A percentile compares a stretch with the other conserved stretches of the same genome.
Evolutionary conservation across 2,329 filamentous ascomycete species (phyloP).

Genomic region (Sporothrix schenckii): DNA sequence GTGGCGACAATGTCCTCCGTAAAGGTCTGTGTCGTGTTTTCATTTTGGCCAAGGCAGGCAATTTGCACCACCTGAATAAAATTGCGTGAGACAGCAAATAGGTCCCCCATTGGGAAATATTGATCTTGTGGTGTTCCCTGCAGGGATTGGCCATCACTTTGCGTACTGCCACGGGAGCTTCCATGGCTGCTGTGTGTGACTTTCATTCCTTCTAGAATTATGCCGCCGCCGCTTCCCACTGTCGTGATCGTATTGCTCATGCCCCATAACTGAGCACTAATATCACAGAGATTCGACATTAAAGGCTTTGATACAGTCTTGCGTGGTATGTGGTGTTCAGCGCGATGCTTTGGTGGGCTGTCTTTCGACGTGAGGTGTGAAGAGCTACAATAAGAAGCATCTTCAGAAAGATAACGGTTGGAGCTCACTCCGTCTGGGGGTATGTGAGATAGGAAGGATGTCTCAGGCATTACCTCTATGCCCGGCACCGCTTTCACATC

Average conservation of each 20-base stretch:
- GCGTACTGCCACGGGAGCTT: neutral
- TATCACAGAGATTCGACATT: conserved; percentile 42
- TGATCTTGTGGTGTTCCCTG: conserved; percentile 29
- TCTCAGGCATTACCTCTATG: neutral
- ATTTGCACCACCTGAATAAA: conserved; percentile 45
- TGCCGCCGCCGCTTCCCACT: neutral
- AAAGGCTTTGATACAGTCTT: conserved; percentile 23
- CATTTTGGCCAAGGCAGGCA: neutral
- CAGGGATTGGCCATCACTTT: neutral
- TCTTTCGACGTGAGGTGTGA: neutral
- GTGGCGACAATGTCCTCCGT: neutral
- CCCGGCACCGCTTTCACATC: neutral
- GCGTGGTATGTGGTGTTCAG: neutral
- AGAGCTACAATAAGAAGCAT: neutral
- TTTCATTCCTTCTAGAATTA: neutral
- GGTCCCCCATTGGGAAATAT: conserved; percentile 48
- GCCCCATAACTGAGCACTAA: conserved; percentile 46
- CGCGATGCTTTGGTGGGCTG: neutral
- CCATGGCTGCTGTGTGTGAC: neutral
- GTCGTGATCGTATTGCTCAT: conserved; percentile 39
- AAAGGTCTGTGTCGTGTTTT: neutral
- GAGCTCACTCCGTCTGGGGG: neutral
- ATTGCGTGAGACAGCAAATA: conserved; percentile 47
- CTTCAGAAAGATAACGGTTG: neutral
- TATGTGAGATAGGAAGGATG: neutral